phyloP scores from a whole-genome alignment of 208 protist genomes.

The Trichomonas vaginalis region DNA sequence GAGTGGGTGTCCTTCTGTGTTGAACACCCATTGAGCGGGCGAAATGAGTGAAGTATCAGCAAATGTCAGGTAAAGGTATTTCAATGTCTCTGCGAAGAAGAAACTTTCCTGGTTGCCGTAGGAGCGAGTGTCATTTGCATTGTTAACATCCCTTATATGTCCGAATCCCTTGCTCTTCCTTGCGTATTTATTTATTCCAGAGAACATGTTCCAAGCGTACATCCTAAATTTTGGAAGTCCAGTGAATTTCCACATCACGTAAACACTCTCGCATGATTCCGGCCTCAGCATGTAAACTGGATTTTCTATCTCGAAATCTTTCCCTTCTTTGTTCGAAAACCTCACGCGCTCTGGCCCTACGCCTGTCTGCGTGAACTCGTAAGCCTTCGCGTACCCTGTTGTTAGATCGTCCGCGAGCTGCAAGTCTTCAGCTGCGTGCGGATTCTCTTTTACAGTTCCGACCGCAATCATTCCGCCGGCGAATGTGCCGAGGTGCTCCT shows the following conservation, averaged over 20 bases:
- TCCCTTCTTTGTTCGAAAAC: neutral
- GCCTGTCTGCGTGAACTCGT: neutral
- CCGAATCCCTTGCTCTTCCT: conserved; percentile 34
- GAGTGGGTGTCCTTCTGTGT: conserved; percentile 64
- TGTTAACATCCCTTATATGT: conserved; percentile 30
- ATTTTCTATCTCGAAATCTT: neutral
- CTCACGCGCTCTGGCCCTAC: neutral
- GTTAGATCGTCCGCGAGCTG: neutral
- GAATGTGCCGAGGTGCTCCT: neutral
- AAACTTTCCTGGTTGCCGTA: conserved; percentile 56
- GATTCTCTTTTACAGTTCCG: neutral
- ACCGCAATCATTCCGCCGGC: neutral
- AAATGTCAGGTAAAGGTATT: conserved; percentile 67
- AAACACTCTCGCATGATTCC: conserved; percentile 33
- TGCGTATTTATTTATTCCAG: conserved; percentile 41
- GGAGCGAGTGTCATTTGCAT: neutral
- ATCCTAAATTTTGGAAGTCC: conserved; percentile 51
- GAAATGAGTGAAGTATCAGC: conserved; percentile 39
- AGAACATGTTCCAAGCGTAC: conserved; percentile 54
- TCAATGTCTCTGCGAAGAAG: conserved; percentile 67
- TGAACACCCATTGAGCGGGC: conserved; percentile 65
- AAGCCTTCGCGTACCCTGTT: no score
- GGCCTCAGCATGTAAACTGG: conserved; percentile 35
- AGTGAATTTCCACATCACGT: conserved; percentile 36
- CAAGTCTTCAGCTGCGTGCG: neutral